phyloP scores from a whole-genome alignment of 75 land plant species.

The Adiantum capillusveneris region DNA sequence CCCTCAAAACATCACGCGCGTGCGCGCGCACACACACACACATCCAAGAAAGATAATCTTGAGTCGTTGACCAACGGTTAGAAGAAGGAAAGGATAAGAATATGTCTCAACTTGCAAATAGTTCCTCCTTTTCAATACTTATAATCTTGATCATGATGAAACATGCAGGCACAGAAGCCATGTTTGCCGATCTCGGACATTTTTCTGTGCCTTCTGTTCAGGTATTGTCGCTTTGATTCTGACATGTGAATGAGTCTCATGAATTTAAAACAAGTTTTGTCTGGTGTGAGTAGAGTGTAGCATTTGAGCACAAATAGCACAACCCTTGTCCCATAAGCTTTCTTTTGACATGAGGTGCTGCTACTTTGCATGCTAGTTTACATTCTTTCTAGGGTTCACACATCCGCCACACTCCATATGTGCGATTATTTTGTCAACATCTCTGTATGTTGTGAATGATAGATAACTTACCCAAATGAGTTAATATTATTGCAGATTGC shows the following conservation, averaged over 20 bases:
- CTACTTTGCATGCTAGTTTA: neutral
- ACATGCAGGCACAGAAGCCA: slow-evolving; percentile 62
- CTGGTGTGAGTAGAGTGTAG: neutral
- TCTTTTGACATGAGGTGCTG: neutral
- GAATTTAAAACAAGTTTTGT: neutral
- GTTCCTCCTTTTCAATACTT: neutral
- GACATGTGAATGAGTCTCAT: neutral
- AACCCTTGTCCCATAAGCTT: too few species aligned
- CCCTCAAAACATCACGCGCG: too few species aligned
- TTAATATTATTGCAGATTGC: slow-evolving; percentile 31
- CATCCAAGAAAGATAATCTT: too few species aligned
- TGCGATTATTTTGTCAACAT: neutral
- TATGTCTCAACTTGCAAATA: neutral
- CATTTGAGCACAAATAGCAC: neutral
- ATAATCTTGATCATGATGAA: too few species aligned
- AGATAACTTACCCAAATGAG: neutral
- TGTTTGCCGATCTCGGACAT: slow-evolving; percentile 80
- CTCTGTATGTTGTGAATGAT: neutral
- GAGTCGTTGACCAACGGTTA: too few species aligned
- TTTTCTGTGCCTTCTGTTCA: slow-evolving; percentile 54
- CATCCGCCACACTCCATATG: neutral
- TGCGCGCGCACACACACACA: too few species aligned
- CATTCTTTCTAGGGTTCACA: too few species aligned
- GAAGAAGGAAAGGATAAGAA: too few species aligned
- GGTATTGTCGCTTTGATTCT: slow-evolving; percentile 14